A percentile compares a stretch with the other conserved stretches of the same genome.
Conservation (phyloP, 1,284 basidiomycete genomes). For the Pascua guehoae region DNA sequence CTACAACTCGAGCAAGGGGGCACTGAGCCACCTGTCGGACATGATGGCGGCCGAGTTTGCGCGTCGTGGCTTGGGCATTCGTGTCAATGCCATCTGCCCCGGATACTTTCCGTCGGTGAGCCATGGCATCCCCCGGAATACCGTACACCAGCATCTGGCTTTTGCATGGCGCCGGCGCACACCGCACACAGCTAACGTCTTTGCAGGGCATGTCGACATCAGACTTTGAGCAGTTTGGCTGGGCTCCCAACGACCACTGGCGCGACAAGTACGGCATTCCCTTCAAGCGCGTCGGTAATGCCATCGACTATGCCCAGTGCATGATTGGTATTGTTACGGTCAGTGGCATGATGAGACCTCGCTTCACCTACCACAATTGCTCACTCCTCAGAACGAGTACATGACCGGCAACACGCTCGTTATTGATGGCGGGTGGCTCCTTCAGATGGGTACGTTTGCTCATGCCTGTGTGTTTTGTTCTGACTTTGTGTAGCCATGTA, state of each 20-base stretch:
- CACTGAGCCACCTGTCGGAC: slow-evolving; percentile 19
- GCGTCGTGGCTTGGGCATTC: slow-evolving; percentile 20
- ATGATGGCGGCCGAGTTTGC: slow-evolving; percentile 28
- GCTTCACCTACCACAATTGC: not conserved
- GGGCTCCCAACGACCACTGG: slow-evolving; percentile 20
- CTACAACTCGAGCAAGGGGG: slow-evolving; percentile 24
- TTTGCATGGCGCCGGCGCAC: no score
- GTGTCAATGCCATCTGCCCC: slow-evolving; percentile 25
- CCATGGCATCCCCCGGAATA: no score
- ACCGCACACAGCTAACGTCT: not conserved
- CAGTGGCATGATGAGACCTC: slow-evolving; percentile 8
- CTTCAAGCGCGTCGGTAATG: slow-evolving; percentile 39
- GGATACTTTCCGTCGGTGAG: slow-evolving; percentile 27
- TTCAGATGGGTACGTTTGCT: not conserved
- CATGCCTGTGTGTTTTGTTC: no score
- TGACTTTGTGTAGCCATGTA: no score
- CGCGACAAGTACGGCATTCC: slow-evolving; percentile 35
- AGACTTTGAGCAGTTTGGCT: slow-evolving; percentile 18
- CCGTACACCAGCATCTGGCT: no score
- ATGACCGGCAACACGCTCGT: slow-evolving; percentile 20
- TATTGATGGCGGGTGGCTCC: slow-evolving; percentile 25
- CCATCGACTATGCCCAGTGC: slow-evolving; percentile 41
- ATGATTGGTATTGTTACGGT: slow-evolving; percentile 37
- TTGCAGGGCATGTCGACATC: slow-evolving; percentile 39
- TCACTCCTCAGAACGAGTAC: slow-evolving; percentile 20